Evolutionary conservation across 2,329 filamentous ascomycete species (phyloP).

Genomic region (Verticillium klebahnii): DNA sequence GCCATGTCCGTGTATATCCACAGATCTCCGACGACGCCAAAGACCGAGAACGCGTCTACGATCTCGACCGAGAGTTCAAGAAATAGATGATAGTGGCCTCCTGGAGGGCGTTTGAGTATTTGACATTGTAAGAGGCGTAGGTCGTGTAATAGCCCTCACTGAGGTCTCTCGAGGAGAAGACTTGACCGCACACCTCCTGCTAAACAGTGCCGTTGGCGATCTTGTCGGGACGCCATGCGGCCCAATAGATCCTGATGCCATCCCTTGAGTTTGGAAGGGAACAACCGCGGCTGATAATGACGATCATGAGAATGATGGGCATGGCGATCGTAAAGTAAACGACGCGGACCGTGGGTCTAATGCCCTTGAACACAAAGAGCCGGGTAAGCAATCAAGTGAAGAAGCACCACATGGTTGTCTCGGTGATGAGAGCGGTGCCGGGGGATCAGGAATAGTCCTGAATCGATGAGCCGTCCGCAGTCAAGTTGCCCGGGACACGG

Average conservation of each 20-base stretch:
- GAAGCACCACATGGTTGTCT: slow-evolving; percentile 47
- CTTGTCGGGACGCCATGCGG: slow-evolving; percentile 35
- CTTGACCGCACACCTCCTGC: slow-evolving; percentile 49
- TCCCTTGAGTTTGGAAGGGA: slow-evolving; percentile 46
- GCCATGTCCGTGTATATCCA: slow-evolving; percentile 22
- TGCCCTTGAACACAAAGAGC: slow-evolving; percentile 52
- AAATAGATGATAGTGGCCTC: slow-evolving; percentile 45
- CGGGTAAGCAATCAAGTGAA: slow-evolving; percentile 54
- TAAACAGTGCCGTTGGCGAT: slow-evolving; percentile 42
- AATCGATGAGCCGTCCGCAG: slow-evolving; percentile 24
- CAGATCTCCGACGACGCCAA: slow-evolving; percentile 45
- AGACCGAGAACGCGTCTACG: slow-evolving; percentile 33
- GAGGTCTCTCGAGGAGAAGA: slow-evolving; percentile 19
- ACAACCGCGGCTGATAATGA: slow-evolving; percentile 43
- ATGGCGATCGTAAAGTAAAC: slow-evolving; percentile 54
- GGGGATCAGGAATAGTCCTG: slow-evolving; percentile 36
- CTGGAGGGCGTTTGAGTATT: slow-evolving; percentile 47
- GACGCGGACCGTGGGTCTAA: slow-evolving; percentile 48
- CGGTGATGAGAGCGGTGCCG: slow-evolving; percentile 37
- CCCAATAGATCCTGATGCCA: slow-evolving; percentile 38
- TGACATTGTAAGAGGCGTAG: slow-evolving; percentile 51
- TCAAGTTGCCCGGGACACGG: slow-evolving; percentile 24
- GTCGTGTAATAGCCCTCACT: slow-evolving; percentile 51
- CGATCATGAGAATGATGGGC: slow-evolving; percentile 46
- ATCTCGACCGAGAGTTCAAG: slow-evolving; percentile 48